Conservation (phyloP, 768 basidiomycete genomes). For the Sarcomyxa edulis region DNA sequence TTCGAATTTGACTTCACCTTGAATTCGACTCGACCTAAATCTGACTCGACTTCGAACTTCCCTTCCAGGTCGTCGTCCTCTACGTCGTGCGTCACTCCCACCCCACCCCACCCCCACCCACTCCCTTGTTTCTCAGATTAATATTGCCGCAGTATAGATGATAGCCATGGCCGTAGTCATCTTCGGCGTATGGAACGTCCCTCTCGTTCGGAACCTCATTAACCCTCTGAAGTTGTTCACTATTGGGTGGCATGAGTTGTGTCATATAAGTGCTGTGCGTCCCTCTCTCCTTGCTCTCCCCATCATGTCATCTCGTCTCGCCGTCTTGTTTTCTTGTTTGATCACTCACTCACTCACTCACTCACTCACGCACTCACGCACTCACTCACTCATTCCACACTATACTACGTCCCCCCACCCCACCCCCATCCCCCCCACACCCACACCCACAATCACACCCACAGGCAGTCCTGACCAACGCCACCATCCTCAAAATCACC, state of each 20-base stretch:
- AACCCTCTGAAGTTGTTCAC: constrained; percentile 84
- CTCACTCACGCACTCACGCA: too few relatives aligned
- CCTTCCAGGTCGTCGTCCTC: constrained; percentile 63
- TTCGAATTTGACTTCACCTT: too few relatives aligned
- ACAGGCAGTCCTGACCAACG: constrained; percentile 76
- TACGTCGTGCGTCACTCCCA: constrained; percentile 56
- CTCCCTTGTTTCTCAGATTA: too few relatives aligned
- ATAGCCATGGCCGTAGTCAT: constrained; percentile 83
- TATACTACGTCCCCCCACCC: too few relatives aligned
- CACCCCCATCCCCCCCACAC: background rate
- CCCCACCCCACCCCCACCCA: constrained; percentile 6
- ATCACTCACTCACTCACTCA: too few relatives aligned
- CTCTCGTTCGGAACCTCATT: constrained; percentile 71
- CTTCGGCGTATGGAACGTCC: constrained; percentile 86
- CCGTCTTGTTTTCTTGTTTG: too few relatives aligned
- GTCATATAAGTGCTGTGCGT: constrained; percentile 73
- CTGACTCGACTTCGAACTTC: too few relatives aligned
- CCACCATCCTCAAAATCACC: constrained; percentile 70
- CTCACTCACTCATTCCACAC: too few relatives aligned
- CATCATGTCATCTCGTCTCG: background rate
- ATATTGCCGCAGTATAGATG: constrained; percentile 39
- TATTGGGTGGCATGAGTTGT: constrained; percentile 87
- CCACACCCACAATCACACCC: background rate
- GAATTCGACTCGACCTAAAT: too few relatives aligned
- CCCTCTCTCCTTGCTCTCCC: background rate